Evolutionary conservation across 768 basidiomycete species (phyloP), one percentile per base, ranked within the genome.

Genomic region (Lactarius indigo): DNA sequence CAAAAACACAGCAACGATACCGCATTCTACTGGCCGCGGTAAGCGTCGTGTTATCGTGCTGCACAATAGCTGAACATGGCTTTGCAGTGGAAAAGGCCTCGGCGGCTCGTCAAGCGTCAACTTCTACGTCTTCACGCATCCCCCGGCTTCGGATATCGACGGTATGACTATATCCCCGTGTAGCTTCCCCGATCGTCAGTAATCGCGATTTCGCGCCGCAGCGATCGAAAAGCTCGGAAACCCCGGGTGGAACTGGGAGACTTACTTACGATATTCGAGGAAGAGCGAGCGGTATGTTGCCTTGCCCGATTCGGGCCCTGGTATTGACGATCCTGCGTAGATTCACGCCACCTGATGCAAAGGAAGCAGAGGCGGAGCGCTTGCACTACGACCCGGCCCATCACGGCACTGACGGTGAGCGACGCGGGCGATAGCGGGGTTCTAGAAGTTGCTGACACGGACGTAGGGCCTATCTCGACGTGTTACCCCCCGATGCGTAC

Each of bases 201-300:
- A 6, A 44, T 58, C n/a, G 23, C 57, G 7, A 39, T 33, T 17
- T 20, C 33, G n/a, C 26, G n/a, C 23, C 6, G 3, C 26, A 72
- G 71, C 59, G 17, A 64, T 61, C 7, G 74, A 73, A 59, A 63
- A 57, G 41, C 66, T 75, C 10, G 74, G 74, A 10, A 75, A 75
- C 59, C 71, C 71, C 6, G 74, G 74, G 15, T 75, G 74, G 74
- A 71, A 74, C 30, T 75, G 71, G 72, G 69, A 69, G n/a, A 64
- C 57, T 20, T 71, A 64, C 60, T 23, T 63, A 3, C 66, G 68
- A 31, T 75, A 74, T 31, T 56, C 64, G 28, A 69, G 59, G 42
- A 72, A 68, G 61, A 61, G 56, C 42, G 74, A 74, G 33, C 31
- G 57, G 59, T 52, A 12, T 37, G 23, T 59, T 26, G 12, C 3